Conservation (phyloP, 805 yeast genomes). For the Metschnikowia cubensis region DNA sequence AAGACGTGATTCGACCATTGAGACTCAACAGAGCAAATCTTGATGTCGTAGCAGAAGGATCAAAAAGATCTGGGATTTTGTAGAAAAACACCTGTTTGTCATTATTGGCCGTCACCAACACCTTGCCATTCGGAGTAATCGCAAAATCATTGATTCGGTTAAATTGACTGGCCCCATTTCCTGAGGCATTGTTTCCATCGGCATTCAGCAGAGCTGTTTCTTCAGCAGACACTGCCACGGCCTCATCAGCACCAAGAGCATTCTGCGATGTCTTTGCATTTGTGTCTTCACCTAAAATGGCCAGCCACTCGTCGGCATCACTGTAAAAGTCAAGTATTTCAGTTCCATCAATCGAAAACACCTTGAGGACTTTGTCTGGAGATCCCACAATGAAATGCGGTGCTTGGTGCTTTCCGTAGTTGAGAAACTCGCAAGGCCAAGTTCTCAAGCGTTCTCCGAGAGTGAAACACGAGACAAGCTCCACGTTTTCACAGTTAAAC, state of each 20-base stretch:
- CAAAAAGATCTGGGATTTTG: slow-evolving; percentile 40
- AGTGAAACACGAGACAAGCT: slow-evolving; percentile 33
- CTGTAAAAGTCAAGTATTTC: slow-evolving; percentile 43
- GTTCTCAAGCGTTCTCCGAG: slow-evolving; percentile 38
- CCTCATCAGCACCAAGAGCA: slow-evolving; percentile 5
- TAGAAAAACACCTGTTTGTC: slow-evolving; percentile 60
- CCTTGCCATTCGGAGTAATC: slow-evolving; percentile 58
- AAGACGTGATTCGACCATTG: slow-evolving; percentile 59
- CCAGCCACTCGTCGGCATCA: slow-evolving; percentile 27
- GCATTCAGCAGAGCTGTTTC: neutral
- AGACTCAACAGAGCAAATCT: slow-evolving; percentile 46
- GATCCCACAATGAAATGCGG: slow-evolving; percentile 66
- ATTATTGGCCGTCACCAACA: slow-evolving; percentile 61
- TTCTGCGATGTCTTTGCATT: neutral
- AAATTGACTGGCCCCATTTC: slow-evolving; percentile 20
- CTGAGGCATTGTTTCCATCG: slow-evolving; percentile 2
- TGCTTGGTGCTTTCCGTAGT: slow-evolving; percentile 22
- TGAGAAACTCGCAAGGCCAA: slow-evolving; percentile 66
- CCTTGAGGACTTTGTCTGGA: slow-evolving; percentile 59
- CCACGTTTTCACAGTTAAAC: slow-evolving; percentile 15
- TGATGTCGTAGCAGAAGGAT: slow-evolving; percentile 31
- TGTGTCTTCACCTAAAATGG: slow-evolving; percentile 14
- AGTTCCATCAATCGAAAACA: slow-evolving; percentile 35
- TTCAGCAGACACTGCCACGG: slow-evolving; percentile 1
- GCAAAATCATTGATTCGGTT: slow-evolving; percentile 65